Percentiles rank a stretch among this genome's conserved stretches.
Evolutionary conservation across 306 rosid species (phyloP).

Genomic region (Corylus avellana): DNA sequence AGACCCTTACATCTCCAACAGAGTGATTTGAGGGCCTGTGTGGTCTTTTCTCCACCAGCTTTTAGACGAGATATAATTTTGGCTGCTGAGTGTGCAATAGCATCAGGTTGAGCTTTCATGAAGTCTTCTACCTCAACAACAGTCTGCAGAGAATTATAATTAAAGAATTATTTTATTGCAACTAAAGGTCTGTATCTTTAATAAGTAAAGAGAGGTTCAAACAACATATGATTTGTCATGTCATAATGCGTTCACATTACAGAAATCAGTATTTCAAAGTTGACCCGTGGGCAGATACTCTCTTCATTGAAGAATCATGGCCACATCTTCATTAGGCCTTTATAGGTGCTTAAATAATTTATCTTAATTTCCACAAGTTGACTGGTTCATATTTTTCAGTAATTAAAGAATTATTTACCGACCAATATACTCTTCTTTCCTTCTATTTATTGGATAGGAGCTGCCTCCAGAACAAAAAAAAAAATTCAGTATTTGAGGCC

Average conservation of each 20-base stretch:
- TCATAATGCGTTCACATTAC: conserved; percentile 4
- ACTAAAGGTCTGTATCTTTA: conserved; percentile 7
- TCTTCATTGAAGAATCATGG: background rate
- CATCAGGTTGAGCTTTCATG: conserved; percentile 82
- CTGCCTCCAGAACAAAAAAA: background rate
- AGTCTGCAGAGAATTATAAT: conserved; percentile 49
- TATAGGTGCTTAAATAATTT: background rate
- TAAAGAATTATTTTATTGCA: background rate
- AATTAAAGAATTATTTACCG: no score
- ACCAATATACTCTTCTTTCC: background rate
- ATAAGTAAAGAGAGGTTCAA: conserved; percentile 21
- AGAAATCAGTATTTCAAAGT: background rate
- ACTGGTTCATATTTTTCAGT: background rate
- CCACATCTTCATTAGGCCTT: background rate
- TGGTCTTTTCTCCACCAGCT: conserved; percentile 82
- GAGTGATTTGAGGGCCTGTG: conserved; percentile 82
- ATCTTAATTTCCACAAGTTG: background rate
- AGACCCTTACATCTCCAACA: conserved; percentile 90
- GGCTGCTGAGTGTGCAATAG: conserved; percentile 81
- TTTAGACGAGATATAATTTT: conserved; percentile 82
- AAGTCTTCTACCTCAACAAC: conserved; percentile 82
- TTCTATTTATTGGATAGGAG: background rate
- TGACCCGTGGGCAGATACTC: background rate
- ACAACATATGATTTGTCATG: background rate
- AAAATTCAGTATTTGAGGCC: background rate